These are phyloP conservation scores for Exutisphaerella laricina DNA, from an alignment of 2,329 filamentous ascomycete genomes.

Conservation along the genomic window DNA sequence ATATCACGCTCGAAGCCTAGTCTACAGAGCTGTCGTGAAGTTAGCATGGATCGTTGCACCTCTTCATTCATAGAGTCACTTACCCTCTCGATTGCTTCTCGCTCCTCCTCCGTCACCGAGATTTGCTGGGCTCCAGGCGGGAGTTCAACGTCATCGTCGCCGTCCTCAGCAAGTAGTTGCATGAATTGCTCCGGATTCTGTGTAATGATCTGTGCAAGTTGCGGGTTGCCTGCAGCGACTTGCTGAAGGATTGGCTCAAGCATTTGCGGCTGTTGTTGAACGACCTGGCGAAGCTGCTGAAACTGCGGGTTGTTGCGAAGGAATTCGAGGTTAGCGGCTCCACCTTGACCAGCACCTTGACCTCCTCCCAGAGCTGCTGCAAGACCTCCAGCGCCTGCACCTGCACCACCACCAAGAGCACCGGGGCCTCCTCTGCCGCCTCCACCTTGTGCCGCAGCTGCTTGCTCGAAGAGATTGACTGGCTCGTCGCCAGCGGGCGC, in stretches of 20 bases:
- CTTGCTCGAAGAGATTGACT: conserved; percentile 86
- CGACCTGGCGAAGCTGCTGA: conserved; percentile 92
- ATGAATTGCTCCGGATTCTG: conserved; percentile 92
- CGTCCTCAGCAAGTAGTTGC: conserved; percentile 80
- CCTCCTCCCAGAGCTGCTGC: conserved; percentile 31
- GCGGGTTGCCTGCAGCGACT: conserved; percentile 88
- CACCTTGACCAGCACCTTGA: conserved; percentile 44
- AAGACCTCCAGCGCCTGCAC: conserved; percentile 32
- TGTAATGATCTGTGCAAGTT: conserved; percentile 86
- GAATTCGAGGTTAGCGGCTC: conserved; percentile 73
- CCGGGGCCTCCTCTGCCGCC: conserved; percentile 40
- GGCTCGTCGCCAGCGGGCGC: conserved; percentile 69
- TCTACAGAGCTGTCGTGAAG: conserved; percentile 64
- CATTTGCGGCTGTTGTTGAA: conserved; percentile 98
- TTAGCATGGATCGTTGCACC: conserved; percentile 19
- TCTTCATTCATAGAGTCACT: conserved; percentile 32
- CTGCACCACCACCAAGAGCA: conserved; percentile 37
- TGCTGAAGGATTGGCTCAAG: conserved; percentile 96
- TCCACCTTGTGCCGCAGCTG: conserved; percentile 32
- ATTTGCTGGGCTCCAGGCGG: conserved; percentile 87
- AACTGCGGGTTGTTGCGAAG: conserved; percentile 94
- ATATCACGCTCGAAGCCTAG: conserved; percentile 89
- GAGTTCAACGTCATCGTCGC: conserved; percentile 71
- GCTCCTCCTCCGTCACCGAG: conserved; percentile 89
- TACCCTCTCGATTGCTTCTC: conserved; percentile 93